These are phyloP conservation scores for Botrytis galanthina DNA, from an alignment of 2,329 filamentous ascomycete species.

Conservation along the genomic window DNA sequence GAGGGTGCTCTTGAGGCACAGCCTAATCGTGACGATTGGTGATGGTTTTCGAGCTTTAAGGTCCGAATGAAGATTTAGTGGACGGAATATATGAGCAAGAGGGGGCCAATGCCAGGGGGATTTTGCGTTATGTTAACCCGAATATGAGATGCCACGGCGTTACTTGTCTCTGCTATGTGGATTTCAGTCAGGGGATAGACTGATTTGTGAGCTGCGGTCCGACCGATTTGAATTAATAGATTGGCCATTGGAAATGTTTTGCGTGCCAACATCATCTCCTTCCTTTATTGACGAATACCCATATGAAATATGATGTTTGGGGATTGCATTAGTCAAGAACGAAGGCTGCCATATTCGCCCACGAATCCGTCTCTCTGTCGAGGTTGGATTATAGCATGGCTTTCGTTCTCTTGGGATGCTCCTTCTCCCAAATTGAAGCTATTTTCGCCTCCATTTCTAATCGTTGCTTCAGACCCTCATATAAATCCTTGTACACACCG, in stretches of 20 bases:
- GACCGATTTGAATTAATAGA: background rate
- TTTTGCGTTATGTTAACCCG: background rate
- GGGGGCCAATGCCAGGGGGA: background rate
- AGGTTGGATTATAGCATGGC: background rate
- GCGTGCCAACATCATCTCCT: background rate
- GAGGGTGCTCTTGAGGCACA: background rate
- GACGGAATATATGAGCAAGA: background rate
- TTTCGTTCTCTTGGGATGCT: background rate
- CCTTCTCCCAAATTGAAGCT: slow-evolving; percentile 4
- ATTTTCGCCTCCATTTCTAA: background rate
- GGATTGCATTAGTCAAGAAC: background rate
- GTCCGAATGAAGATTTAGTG: background rate
- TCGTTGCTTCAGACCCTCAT: background rate
- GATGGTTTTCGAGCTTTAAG: background rate
- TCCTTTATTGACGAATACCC: background rate
- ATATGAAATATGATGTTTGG: background rate
- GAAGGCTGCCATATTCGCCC: background rate
- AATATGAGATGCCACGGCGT: too few relatives aligned
- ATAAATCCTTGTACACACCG: slow-evolving; percentile 2
- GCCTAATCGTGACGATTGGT: background rate
- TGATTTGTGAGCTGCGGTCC: background rate
- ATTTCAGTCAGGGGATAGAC: background rate
- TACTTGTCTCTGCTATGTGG: too few relatives aligned
- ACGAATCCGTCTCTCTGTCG: background rate
- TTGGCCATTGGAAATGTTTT: background rate